Evolutionary conservation across 129 eudicot species (phyloP), one percentile per base, ranked within the genome.

Genomic region (Ambrosia artemisiifolia): DNA sequence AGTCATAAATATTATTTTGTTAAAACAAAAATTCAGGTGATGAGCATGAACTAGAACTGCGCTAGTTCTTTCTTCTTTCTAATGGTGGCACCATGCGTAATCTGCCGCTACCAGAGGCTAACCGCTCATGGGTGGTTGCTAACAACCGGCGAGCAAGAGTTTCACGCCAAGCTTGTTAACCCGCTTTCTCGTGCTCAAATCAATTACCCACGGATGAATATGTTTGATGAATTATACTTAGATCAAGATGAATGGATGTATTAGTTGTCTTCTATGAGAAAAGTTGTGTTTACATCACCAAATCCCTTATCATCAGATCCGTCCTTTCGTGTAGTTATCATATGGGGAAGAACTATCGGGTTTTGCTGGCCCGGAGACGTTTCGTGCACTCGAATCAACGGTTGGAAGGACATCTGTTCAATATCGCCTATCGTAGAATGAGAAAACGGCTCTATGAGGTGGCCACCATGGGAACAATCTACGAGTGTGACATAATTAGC

Each of bases 281-380:
- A 64, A 64, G 34, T 5, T 8, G 20, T 13, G 30, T 20, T 74
- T 16, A 50, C 78, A 9, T 69, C 81, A 5, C 14, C 81, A 14
- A 75, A 17, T 43, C 80, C 80, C 55, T 32, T 55, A 56, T 30
- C 11, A 30, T 2, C 6, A 2, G 69, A 76, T 24, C 69, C 75
- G 1, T 61, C 46, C 0, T 75, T 76, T 69, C 80, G 70, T 13
- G 80, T 76, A 13, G 8, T 68, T 18, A 76, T 76, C 11, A 47
- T 76, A 3, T 69, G 80, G 80, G 80, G 75, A 1, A 1, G 5
- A 33, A 76, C 63, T 35, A 13, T 76, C 12, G 75, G 70, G 75
- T 47, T 76, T 47, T 76, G 80, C 34, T 40, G 70, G 19, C 19
- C 7, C 0, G 80, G 75, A 0, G 80, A 76, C 63, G 43, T 9